Evolutionary conservation across 352 stramenopile species (phyloP), one percentile per base, ranked within the genome.

Genomic region (Phytophthora pisi): DNA sequence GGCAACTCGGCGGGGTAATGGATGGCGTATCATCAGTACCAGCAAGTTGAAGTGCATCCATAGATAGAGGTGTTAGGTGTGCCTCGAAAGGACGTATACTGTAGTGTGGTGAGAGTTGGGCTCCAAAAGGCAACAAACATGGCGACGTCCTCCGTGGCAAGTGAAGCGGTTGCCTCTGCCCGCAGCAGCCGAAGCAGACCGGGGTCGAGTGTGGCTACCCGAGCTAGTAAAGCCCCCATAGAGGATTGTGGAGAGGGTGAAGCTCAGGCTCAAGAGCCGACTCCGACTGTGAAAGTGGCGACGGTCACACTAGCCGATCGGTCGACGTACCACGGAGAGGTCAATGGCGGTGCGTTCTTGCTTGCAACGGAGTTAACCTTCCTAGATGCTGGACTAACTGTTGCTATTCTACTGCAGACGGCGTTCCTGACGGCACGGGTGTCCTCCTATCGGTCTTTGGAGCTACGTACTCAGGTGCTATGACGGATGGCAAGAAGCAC

Each of bases 371-470:
- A 28, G 13, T 55, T 16, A 18, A 43, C 23, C 8, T 54, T 20
- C n/a, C n/a, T 46, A 36, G 31, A 30, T n/a, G 18, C 43, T 10
- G 13, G 1, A 13, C 40, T 45, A 30, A 50, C 8, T 16, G 42
- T 36, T 51, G 26, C 5, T 43, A 34, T 34, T 0, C 30, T 34
- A 28, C 31, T 72, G 23, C 13, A 85, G 74, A 79, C 5, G 55
- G 58, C 2, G 18, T 61, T 57, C 77, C 77, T 8, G 46, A 86
- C n/a, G 80, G 82, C 1, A 18, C 74, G 20, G 82, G 77, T 0
- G 59, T 87, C 23, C 51, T 84, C 13, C 61, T 77, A 15, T 71
- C 71, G 4, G 58, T 71, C 34, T 74, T 82, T 51, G 75, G 75
- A 2, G 57, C 52, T 0, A 68, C 51, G 9, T 91, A 86, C 62